These are phyloP conservation scores for Boletus pseudo-olivaceus DNA, from an alignment of 768 basidiomycete species.

Conservation along the genomic window DNA sequence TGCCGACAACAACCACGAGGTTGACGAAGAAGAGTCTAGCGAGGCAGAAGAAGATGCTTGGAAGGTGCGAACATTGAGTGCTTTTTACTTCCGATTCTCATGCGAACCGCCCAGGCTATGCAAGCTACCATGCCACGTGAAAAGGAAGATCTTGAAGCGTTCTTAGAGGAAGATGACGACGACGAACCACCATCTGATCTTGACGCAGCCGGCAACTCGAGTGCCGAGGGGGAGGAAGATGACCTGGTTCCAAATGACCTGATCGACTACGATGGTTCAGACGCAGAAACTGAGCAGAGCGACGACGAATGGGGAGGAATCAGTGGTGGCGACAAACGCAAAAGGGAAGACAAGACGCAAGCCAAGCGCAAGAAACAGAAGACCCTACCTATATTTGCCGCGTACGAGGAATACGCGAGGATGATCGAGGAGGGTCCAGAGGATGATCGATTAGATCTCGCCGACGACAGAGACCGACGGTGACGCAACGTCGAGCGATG, in stretches of 20 bases:
- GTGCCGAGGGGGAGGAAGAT: slow-evolving; percentile 36
- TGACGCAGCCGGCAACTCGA: slow-evolving; percentile 32
- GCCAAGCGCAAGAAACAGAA: slow-evolving; percentile 63
- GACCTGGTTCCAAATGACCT: slow-evolving; percentile 51
- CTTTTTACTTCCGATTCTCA: not conserved
- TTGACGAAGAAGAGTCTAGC: slow-evolving; percentile 41
- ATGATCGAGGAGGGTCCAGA: slow-evolving; percentile 67
- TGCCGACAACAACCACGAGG: slow-evolving; percentile 29
- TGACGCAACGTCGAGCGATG: no score
- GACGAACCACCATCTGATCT: slow-evolving; percentile 28
- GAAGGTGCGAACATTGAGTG: slow-evolving; percentile 56
- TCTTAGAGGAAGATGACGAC: slow-evolving; percentile 35
- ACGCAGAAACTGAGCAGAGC: slow-evolving; percentile 27
- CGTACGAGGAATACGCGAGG: slow-evolving; percentile 81
- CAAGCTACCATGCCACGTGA: slow-evolving; percentile 75
- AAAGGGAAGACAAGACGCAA: slow-evolving; percentile 38
- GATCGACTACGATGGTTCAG: slow-evolving; percentile 58
- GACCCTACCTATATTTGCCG: slow-evolving; percentile 76
- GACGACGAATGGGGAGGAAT: slow-evolving; percentile 35
- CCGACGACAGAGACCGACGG: no score
- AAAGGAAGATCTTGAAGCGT: slow-evolving; percentile 45
- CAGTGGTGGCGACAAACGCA: slow-evolving; percentile 53
- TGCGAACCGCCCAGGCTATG: slow-evolving; percentile 61
- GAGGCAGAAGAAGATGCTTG: slow-evolving; percentile 69
- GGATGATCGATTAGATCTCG: slow-evolving; percentile 8